Conservation (phyloP, 2,329 filamentous ascomycete species). For the Calonectria naviculata region DNA sequence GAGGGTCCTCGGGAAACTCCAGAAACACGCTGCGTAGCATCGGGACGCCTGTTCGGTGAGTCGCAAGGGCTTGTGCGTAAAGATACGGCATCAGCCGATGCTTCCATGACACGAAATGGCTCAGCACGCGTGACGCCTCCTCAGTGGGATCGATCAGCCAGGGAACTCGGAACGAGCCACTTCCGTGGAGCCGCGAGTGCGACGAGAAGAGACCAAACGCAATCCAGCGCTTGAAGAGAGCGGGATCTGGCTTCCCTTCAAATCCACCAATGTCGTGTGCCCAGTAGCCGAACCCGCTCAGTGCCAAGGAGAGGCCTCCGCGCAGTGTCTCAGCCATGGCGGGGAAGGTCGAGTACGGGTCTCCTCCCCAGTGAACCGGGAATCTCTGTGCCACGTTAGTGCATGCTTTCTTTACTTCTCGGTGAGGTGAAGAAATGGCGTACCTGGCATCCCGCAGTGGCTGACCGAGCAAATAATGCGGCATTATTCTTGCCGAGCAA, state of each 20-base stretch:
- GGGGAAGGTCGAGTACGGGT: constrained; percentile 79
- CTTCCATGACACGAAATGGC: constrained; percentile 45
- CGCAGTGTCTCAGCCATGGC: constrained; percentile 79
- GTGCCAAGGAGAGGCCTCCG: constrained; percentile 71
- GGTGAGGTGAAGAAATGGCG: no score
- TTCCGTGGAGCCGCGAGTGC: constrained; percentile 77
- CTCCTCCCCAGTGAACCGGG: constrained; percentile 78
- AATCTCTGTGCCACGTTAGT: constrained; percentile 67
- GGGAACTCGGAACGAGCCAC: constrained; percentile 76
- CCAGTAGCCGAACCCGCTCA: constrained; percentile 76
- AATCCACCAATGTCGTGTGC: constrained; percentile 78
- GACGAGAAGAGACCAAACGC: constrained; percentile 77
- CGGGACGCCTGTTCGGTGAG: constrained; percentile 64
- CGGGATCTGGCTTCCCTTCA: constrained; percentile 73
- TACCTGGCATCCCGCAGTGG: constrained; percentile 64
- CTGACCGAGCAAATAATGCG: constrained; percentile 73
- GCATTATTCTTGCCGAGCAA: constrained; percentile 63
- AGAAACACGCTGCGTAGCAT: constrained; percentile 74
- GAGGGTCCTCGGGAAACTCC: constrained; percentile 77
- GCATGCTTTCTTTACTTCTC: neutral
- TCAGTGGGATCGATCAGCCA: constrained; percentile 74
- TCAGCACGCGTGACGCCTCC: constrained; percentile 54
- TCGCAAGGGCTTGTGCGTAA: constrained; percentile 54
- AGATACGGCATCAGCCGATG: constrained; percentile 64
- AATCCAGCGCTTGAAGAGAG: constrained; percentile 82